Percentiles rank a stretch among this genome's conserved stretches.
Evolutionary conservation across 495 filamentous ascomycete species (phyloP).

Genomic region (Aspergillus mulundensis): DNA sequence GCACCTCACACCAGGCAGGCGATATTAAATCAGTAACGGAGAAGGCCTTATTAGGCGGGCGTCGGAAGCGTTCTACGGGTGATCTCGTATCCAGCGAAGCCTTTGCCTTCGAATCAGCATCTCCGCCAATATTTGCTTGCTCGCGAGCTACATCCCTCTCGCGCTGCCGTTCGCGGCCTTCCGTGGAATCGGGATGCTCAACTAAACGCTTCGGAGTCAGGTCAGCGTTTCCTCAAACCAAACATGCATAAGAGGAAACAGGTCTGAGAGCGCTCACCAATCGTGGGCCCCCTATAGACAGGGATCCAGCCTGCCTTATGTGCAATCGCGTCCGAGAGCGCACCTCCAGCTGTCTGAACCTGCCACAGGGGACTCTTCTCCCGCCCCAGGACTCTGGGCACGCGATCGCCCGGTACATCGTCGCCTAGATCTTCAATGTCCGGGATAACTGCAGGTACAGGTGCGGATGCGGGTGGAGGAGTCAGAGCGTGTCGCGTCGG

Average conservation of each 20-base stretch:
- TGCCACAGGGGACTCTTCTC: slow-evolving; percentile 40
- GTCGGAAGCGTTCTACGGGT: slow-evolving; percentile 73
- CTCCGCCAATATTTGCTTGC: slow-evolving; percentile 10
- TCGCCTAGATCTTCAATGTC: slow-evolving; percentile 40
- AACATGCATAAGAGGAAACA: background rate
- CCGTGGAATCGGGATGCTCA: slow-evolving; percentile 45
- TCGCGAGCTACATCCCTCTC: slow-evolving; percentile 11
- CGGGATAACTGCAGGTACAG: slow-evolving; percentile 1
- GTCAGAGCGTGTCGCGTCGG: background rate
- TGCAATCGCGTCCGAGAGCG: slow-evolving; percentile 7
- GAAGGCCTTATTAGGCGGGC: slow-evolving; percentile 70
- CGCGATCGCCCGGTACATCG: slow-evolving; percentile 24
- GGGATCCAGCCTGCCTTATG: slow-evolving; percentile 24
- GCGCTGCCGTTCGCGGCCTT: slow-evolving; percentile 38
- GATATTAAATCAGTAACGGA: slow-evolving; percentile 85
- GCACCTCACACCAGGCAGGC: slow-evolving; percentile 92
- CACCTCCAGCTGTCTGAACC: slow-evolving; percentile 15
- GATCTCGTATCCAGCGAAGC: slow-evolving; percentile 40
- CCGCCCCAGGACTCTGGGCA: slow-evolving; percentile 41
- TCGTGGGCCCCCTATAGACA: slow-evolving; percentile 27
- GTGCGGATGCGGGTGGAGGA: background rate
- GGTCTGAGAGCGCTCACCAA: slow-evolving; percentile 26
- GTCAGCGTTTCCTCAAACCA: slow-evolving; percentile 40
- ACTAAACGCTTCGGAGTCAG: slow-evolving; percentile 64
- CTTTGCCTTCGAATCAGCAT: slow-evolving; percentile 8